Evolutionary conservation across 495 filamentous ascomycete species (phyloP).

Genomic region (Talaromyces proteolyticus): DNA sequence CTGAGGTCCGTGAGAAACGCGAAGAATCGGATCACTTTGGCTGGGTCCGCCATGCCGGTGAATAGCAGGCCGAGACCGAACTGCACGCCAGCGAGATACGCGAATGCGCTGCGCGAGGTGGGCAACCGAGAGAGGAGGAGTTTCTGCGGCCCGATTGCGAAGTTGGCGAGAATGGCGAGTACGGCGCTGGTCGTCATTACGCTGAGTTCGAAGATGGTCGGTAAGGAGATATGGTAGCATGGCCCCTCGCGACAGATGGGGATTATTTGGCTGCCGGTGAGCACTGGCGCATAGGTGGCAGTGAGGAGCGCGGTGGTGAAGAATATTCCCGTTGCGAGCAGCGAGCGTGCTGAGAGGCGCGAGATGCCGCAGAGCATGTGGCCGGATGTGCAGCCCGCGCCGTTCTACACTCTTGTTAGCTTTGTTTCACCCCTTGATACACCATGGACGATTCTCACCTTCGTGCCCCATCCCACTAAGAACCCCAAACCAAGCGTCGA

Average conservation of each 20-base stretch:
- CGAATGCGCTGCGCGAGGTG: slow-evolving; percentile 20
- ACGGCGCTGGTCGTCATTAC: slow-evolving; percentile 27
- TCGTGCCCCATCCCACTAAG: slow-evolving; percentile 51
- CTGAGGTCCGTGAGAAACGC: slow-evolving; percentile 33
- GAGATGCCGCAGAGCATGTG: slow-evolving; percentile 57
- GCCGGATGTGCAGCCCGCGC: slow-evolving; percentile 53
- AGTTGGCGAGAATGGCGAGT: slow-evolving; percentile 28
- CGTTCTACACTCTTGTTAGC: slow-evolving; percentile 26
- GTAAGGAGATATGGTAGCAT: slow-evolving; percentile 46
- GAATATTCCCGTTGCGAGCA: slow-evolving; percentile 50
- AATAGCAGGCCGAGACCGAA: slow-evolving; percentile 51
- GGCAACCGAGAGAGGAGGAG: slow-evolving; percentile 18
- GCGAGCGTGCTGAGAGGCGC: slow-evolving; percentile 43
- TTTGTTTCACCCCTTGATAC: neutral
- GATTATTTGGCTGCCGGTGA: slow-evolving; percentile 19
- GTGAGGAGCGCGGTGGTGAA: slow-evolving; percentile 46
- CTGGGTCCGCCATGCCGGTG: slow-evolving; percentile 47
- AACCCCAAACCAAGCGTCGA: slow-evolving; percentile 37
- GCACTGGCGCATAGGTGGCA: slow-evolving; percentile 27
- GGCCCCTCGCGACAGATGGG: slow-evolving; percentile 29
- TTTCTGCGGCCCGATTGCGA: slow-evolving; percentile 18
- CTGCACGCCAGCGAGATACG: slow-evolving; percentile 41
- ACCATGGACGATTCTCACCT: slow-evolving; percentile 24
- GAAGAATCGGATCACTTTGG: slow-evolving; percentile 51
- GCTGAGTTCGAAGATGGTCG: slow-evolving; percentile 24